A percentile compares a stretch with the other conserved stretches of the same genome.
Evolutionary conservation across 768 basidiomycete species (phyloP).

Genomic region (Saitozyma podzolica): DNA sequence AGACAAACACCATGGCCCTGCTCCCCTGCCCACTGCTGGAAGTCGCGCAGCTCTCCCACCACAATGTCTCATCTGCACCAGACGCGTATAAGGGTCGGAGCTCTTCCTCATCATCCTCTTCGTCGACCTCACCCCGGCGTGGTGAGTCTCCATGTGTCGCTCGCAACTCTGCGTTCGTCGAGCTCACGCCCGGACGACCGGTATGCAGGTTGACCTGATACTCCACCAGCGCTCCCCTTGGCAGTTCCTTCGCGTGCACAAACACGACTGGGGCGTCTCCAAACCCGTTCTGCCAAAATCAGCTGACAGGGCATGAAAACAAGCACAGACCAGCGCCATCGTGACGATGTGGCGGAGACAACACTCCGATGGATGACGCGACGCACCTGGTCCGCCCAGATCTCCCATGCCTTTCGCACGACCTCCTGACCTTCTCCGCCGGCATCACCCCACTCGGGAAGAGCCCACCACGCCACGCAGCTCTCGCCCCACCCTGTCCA

Average conservation of each 20-base stretch:
- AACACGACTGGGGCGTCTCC: conserved; percentile 39
- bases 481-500: conserved; percentile 68
- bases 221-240: conserved; percentile 53
- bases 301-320: not conserved
- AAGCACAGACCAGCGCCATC: not conserved
- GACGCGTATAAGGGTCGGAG: conserved; percentile 13
- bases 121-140: conserved; percentile 9
- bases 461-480: conserved; percentile 68
- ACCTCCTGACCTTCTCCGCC: conserved; percentile 27
- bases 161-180: not conserved
- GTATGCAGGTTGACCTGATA: conserved; percentile 54
- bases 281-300: conserved; percentile 25
- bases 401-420: conserved; percentile 24
- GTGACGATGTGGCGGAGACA: no score
- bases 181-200: conserved; percentile 19
- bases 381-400: conserved; percentile 41
- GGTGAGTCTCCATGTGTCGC: not conserved
- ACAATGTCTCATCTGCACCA: not conserved
- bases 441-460: conserved; percentile 6
- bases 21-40: conserved; percentile 13
- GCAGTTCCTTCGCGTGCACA: conserved; percentile 50
- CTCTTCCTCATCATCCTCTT: conserved; percentile 36
- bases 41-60: conserved; percentile 26
- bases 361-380: not conserved
- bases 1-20: conserved; percentile 19